Base-by-base conservation (phyloP, 805 yeast species). In the Kodamaea jinghongensis region DNA sequence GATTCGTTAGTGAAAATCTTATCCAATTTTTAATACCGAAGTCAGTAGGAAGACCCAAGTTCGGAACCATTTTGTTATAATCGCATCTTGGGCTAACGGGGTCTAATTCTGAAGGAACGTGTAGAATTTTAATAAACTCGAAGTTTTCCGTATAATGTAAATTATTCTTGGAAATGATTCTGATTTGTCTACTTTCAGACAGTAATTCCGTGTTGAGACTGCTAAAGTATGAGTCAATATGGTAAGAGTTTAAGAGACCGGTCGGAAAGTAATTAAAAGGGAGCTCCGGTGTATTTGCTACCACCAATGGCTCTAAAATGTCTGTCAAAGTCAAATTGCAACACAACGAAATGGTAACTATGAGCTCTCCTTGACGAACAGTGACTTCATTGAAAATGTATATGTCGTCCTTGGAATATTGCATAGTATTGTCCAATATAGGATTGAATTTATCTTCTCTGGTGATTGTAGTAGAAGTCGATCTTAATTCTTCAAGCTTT, bases 321-420 rank as follows among this genome's bases (percentile, higher is more conserved):
- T 51, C 47, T 6, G 54, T 33, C 12, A 55, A 56, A 8, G 42
- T 31, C 5, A 52, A 36, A 41, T 58, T 60, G 2, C 57, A 56
- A 6, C 51, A 48, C 1, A 58, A 11, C 0, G 60, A 49, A 4
- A 60, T 14, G 6, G 61, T 48, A 8, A 55, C 42, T 6, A 44
- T 43, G 14, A 41, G 34, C 6, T 38, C 41, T 2, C 42, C 42
- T 3, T 46, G 20, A 27, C 50, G 48, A n/a, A 58, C 25, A 11
- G 52, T 47, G 14, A 57, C 26, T 29, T 57, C 60, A 20, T 47
- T 47, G 37, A 57, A 54, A 33, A 50, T 51, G 39, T 51, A 60
- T 3, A 55, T 47, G 38, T 56, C 39, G 13, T 45, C 41, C 9
- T 33, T 35, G 7, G 47, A 34, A 30, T 46, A 52, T n/a, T n/a